Evolutionary conservation across 805 yeast species (phyloP).

Genomic region (Yarrowia bubula): DNA sequence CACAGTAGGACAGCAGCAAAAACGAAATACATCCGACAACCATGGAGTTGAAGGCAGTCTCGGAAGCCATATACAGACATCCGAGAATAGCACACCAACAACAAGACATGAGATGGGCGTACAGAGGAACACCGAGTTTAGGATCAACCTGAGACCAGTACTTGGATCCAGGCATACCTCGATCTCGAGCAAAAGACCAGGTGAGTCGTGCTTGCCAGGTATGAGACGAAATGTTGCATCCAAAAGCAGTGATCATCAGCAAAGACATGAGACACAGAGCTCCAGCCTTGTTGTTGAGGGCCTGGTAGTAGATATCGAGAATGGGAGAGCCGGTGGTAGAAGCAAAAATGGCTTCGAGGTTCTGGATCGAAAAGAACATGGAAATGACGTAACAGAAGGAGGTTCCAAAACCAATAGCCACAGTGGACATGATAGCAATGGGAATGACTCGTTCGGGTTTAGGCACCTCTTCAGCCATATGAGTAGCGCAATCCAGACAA

Average conservation of each 20-base stretch:
- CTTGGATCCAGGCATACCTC: slow-evolving; percentile 56
- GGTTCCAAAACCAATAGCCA: slow-evolving; percentile 64
- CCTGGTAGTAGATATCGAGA: slow-evolving; percentile 61
- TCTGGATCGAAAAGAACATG: slow-evolving; percentile 53
- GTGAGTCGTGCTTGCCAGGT: slow-evolving; percentile 68
- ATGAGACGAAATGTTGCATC: slow-evolving; percentile 59
- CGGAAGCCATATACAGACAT: slow-evolving; percentile 62
- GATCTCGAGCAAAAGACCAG: slow-evolving; percentile 69
- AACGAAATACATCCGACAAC: slow-evolving; percentile 61
- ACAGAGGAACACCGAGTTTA: slow-evolving; percentile 53
- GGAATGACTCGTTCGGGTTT: slow-evolving; percentile 61
- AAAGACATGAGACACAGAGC: slow-evolving; percentile 49
- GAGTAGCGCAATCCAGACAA: slow-evolving; percentile 69
- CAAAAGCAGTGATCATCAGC: slow-evolving; percentile 53
- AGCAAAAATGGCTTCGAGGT: slow-evolving; percentile 49
- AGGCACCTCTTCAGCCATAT: slow-evolving; percentile 64
- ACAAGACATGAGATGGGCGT: slow-evolving; percentile 57
- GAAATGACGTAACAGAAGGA: slow-evolving; percentile 39
- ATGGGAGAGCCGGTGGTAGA: slow-evolving; percentile 60
- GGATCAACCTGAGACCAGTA: slow-evolving; percentile 51
- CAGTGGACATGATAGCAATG: slow-evolving; percentile 59
- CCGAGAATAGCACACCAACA: slow-evolving; percentile 55
- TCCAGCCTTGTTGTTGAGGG: slow-evolving; percentile 51
- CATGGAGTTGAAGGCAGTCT: slow-evolving; percentile 66
- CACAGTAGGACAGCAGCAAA: slow-evolving; percentile 54